A percentile compares a stretch with the other conserved stretches of the same genome.
These are phyloP conservation scores for Russula virescens DNA, from an alignment of 768 basidiomycete genomes.

Conservation along the genomic window DNA sequence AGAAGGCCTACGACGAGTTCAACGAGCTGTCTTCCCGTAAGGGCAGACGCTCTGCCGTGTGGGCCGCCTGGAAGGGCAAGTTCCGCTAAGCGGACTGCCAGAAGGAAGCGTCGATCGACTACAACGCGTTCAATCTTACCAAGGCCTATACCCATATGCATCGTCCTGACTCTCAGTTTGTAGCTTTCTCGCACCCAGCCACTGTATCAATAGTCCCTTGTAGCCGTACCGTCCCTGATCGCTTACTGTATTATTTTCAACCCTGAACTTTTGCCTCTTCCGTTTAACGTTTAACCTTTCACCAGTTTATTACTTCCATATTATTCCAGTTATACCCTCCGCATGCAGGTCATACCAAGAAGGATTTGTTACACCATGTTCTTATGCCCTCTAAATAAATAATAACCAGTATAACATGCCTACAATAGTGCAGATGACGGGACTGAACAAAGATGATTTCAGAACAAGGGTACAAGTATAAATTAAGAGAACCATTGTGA, in stretches of 20 bases:
- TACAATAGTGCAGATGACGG: neutral
- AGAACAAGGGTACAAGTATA: neutral
- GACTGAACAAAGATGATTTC: neutral
- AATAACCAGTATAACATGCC: neutral
- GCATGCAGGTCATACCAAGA: conserved; percentile 4
- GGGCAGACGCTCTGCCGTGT: conserved; percentile 49
- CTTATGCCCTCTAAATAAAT: conserved; percentile 2
- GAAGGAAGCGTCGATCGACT: neutral
- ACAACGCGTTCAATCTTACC: neutral
- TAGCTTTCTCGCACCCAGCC: neutral
- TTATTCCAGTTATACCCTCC: neutral
- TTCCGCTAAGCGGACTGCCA: conserved; percentile 13
- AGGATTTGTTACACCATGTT: conserved; percentile 12
- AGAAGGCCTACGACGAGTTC: conserved; percentile 53
- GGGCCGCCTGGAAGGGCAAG: conserved; percentile 42
- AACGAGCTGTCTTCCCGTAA: conserved; percentile 46
- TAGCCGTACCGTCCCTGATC: neutral
- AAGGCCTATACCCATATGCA: neutral
- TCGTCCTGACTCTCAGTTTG: neutral
- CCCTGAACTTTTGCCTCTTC: neutral
- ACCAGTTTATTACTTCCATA: neutral
- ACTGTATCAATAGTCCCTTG: conserved; percentile 16
- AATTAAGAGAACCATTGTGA: neutral
- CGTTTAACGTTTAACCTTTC: neutral
- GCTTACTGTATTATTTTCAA: conserved; percentile 7